Base-by-base conservation (phyloP, 441 rosid species). In the Theobroma grandiflorum region DNA sequence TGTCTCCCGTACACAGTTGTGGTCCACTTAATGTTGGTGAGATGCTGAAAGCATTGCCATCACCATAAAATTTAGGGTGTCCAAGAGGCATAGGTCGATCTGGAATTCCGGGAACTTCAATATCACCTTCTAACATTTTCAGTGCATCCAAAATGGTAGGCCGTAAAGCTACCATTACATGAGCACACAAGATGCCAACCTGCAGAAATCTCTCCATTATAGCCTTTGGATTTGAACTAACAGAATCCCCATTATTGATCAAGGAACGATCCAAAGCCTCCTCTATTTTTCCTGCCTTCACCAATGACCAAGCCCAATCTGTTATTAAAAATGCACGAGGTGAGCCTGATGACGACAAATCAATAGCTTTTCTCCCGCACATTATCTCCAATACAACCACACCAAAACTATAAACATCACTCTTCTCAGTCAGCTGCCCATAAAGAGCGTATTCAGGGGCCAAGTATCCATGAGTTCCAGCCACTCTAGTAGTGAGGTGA, bases 361-460 rank as follows among this genome's bases (percentile, higher is more conserved):
- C 97, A 12, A 95, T 95, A 76, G 93, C 97, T 85, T 88, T 94
- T 82, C 98, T 90, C 55, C 96, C 96, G 3, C 99, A 91, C 93
- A 95, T 90, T 75, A 89, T 89, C 90, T 94, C 99, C 84, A 95
- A 67, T 61, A 94, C 81, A 59, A 95, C 98, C 66, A 95, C 92
- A 0, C 99, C 99, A 5, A 95, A 95, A 80, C 99, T 94, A 71
- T 93, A 95, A 47, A 95, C 98, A 83, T 95, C 99, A 53, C 97
- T 95, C 82, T 89, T 95, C 78, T 93, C 98, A 0, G 98, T 91
- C 82, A 94, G 42, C 11, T 94, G 99, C 20, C 99, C 98, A 33
- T 95, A 95, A 31, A 95, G 91, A 0, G 98, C 99, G n/a, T 95
- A 95, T 80, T 95, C 98, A 0, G 98, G 98, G 59, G 99, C 98